Conservation (phyloP, 257 asterid genomes). For the Mitragyna speciosa region DNA sequence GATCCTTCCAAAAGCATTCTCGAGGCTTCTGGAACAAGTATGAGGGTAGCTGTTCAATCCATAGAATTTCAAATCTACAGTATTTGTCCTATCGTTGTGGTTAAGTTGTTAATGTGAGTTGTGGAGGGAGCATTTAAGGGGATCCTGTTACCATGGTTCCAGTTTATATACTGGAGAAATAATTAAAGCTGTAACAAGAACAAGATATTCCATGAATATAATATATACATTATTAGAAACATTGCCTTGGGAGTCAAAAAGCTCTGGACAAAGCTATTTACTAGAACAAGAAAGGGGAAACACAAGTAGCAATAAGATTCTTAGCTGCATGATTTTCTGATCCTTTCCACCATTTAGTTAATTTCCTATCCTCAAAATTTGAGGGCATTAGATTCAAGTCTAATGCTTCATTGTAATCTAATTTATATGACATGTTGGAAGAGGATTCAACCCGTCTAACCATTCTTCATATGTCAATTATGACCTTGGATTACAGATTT, state of each 20-base stretch:
- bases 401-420: no score
- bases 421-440: no score
- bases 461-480: no score
- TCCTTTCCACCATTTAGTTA: background rate
- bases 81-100: background rate
- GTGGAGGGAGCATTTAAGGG: background rate
- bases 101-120: slow-evolving; percentile 7
- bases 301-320: background rate
- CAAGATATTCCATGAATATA: background rate
- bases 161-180: background rate
- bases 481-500: no score
- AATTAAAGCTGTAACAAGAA: background rate
- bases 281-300: background rate
- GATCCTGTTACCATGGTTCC: background rate
- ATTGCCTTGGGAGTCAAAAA: background rate
- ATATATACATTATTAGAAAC: background rate
- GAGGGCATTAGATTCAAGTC: no score
- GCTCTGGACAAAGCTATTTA: background rate
- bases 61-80: background rate
- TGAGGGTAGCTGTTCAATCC: background rate
- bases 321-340: background rate
- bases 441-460: no score
- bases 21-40: background rate
- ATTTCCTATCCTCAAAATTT: background rate
- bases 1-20: background rate